phyloP scores from a whole-genome alignment of 1,139 yeast genomes.

The Kluyveromyces sp. region DNA sequence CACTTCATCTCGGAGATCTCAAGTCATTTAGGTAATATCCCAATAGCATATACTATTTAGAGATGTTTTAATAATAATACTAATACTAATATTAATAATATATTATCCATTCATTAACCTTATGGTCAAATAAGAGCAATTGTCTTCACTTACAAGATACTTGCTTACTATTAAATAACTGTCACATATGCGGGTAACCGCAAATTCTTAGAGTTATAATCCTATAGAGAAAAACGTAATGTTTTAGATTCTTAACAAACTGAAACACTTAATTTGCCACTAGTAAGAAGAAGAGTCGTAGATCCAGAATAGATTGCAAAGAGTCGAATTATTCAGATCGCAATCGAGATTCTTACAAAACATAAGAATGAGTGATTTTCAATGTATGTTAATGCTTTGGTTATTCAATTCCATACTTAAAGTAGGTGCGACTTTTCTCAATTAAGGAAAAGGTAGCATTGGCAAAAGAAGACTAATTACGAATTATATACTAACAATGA shows the following conservation, averaged over 20 bases:
- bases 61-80: too few relatives aligned
- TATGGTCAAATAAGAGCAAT: neutral
- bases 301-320: too few relatives aligned
- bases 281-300: neutral
- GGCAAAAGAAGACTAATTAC: neutral
- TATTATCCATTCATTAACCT: too few relatives aligned
- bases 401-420: too few relatives aligned
- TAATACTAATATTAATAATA: too few relatives aligned
- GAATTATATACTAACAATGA: neutral
- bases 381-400: slow-evolving; percentile 5
- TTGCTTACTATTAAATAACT: neutral
- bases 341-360: neutral
- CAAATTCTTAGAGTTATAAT: neutral
- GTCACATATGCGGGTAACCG: neutral
- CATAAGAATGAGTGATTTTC: slow-evolving; percentile 6
- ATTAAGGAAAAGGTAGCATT: too few relatives aligned
- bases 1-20: too few relatives aligned
- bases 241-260: neutral
- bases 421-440: too few relatives aligned
- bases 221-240: neutral
- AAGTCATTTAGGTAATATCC: too few relatives aligned
- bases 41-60: too few relatives aligned
- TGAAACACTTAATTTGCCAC: neutral
- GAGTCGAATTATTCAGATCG: too few relatives aligned
- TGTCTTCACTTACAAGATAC: neutral